Conservation (phyloP, 164 flowering plant species). For the Buxus sempervirens region DNA sequence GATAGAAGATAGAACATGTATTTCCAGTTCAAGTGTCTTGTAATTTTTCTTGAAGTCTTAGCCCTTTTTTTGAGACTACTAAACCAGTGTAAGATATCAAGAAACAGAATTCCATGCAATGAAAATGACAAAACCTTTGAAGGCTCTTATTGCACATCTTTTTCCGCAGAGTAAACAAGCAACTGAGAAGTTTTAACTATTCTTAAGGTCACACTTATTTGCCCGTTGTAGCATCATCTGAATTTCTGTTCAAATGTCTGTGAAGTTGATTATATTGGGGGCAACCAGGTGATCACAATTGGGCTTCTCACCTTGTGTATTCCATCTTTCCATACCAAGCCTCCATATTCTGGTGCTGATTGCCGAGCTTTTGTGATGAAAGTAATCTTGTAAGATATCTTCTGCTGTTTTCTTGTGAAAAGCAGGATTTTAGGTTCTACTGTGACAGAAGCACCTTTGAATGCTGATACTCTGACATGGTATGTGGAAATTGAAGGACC, state of each 20-base stretch:
- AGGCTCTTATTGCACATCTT: no score
- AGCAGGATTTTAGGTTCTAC: constrained; percentile 37
- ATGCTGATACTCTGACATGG: constrained; percentile 29
- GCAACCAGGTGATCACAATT: constrained; percentile 33
- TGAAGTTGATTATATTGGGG: constrained; percentile 17
- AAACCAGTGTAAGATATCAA: no score
- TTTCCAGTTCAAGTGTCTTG: not conserved
- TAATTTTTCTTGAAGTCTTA: no score
- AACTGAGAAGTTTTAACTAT: no score
- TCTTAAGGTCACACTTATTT: no score
- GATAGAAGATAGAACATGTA: not conserved
- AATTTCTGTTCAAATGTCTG: not conserved
- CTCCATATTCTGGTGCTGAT: constrained; percentile 35
- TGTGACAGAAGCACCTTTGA: constrained; percentile 30
- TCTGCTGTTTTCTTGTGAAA: constrained; percentile 37
- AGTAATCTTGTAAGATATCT: constrained; percentile 33
- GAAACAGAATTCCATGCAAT: no score
- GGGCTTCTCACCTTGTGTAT: constrained; percentile 49
- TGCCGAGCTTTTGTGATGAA: constrained; percentile 26
- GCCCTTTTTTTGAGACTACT: no score
- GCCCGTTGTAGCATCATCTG: not conserved
- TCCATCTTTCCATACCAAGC: constrained; percentile 42
- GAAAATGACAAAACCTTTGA: no score
- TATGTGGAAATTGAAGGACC: constrained; percentile 39
- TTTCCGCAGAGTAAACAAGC: no score